A percentile compares a stretch with the other conserved stretches of the same genome.
phyloP scores from a whole-genome alignment of 179 eudicot species.

The Camellia oleifera region DNA sequence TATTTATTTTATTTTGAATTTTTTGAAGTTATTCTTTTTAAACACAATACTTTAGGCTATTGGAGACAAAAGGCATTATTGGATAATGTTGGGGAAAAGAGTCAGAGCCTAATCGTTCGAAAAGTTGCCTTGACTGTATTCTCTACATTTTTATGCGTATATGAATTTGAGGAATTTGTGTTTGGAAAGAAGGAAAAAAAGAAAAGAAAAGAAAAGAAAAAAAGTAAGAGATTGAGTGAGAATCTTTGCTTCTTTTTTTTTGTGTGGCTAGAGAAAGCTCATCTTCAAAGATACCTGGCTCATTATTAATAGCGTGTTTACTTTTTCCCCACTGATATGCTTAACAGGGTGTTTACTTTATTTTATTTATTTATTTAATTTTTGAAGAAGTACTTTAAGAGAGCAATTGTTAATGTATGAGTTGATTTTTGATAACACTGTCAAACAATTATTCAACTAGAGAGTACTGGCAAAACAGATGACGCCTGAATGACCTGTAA shows the following conservation, averaged over 20 bases:
- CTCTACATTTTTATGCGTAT: neutral
- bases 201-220: neutral
- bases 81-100: neutral
- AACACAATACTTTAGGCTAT: neutral
- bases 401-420: no score
- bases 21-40: neutral
- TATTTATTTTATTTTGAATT: no score
- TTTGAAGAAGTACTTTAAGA: no score
- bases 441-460: no score
- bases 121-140: neutral
- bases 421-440: no score
- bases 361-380: no score
- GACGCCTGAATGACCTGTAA: no score
- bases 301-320: neutral
- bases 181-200: neutral
- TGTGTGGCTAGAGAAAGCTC: neutral
- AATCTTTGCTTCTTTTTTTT: conserved; percentile 1
- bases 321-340: neutral
- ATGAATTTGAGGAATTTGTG: no score
- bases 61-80: neutral
- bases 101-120: neutral
- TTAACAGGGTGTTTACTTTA: neutral
- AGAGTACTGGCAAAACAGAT: no score
- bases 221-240: neutral
- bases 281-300: neutral